Percentiles rank a stretch among this genome's conserved stretches.
Evolutionary conservation across 306 rosid genomes (phyloP).

Genomic region (Vigna unguiculata): DNA sequence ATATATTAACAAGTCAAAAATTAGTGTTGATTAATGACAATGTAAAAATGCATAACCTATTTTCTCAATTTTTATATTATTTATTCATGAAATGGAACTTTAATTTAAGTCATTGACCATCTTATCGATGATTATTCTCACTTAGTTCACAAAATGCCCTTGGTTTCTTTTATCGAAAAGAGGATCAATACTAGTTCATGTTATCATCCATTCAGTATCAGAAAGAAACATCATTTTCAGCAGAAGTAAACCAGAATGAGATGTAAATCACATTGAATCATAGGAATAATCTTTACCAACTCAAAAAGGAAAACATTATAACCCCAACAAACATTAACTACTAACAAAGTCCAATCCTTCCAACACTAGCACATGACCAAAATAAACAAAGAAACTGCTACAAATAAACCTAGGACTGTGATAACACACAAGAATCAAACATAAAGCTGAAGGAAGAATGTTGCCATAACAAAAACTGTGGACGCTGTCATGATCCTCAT

Average conservation of each 20-base stretch:
- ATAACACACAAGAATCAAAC: slow-evolving; percentile 36
- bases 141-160: not conserved
- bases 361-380: not conserved
- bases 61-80: no score
- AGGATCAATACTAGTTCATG: not conserved
- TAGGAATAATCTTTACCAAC: not conserved
- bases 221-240: not conserved
- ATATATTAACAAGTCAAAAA: no score
- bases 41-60: no score
- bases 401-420: not conserved
- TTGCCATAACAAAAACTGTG: slow-evolving; percentile 33
- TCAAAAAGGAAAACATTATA: slow-evolving; percentile 7
- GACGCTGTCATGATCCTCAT: slow-evolving; percentile 19
- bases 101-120: no score
- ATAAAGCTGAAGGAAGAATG: slow-evolving; percentile 25
- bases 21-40: no score
- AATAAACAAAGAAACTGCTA: not conserved
- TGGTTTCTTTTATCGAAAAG: not conserved
- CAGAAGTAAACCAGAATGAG: not conserved
- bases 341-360: not conserved
- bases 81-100: no score
- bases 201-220: not conserved
- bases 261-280: not conserved
- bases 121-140: not conserved
- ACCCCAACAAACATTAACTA: not conserved